Evolutionary conservation across 2,329 filamentous ascomycete genomes (phyloP).

Genomic region (Parasarocladium wereldwijsianum): DNA sequence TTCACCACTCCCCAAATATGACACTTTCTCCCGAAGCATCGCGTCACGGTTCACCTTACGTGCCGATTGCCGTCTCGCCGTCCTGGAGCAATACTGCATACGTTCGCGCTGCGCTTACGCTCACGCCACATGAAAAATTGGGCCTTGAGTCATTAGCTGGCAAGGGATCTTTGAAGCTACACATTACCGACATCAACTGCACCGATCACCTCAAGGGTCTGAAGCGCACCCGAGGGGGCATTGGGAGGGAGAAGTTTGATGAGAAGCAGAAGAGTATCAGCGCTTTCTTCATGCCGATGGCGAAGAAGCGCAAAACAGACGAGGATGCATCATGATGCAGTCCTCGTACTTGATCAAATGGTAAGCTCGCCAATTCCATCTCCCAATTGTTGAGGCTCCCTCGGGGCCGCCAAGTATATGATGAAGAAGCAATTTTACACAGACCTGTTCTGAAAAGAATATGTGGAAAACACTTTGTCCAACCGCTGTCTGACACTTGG

Average conservation of each 20-base stretch:
- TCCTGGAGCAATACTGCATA: constrained; percentile 41
- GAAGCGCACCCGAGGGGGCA: constrained; percentile 67
- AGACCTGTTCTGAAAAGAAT: constrained; percentile 66
- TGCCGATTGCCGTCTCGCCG: constrained; percentile 11
- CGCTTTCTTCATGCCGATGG: constrained; percentile 50
- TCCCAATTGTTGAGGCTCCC: background rate
- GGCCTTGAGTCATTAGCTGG: background rate
- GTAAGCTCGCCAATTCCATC: constrained; percentile 20
- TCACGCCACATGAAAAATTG: too few relatives aligned
- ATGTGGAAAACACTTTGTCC: constrained; percentile 62
- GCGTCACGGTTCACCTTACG: constrained; percentile 4
- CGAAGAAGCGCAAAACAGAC: constrained; percentile 13
- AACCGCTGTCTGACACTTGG: constrained; percentile 63
- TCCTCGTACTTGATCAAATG: constrained; percentile 10
- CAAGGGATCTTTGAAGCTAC: constrained; percentile 19
- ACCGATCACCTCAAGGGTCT: constrained; percentile 57
- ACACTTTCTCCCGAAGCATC: constrained; percentile 6
- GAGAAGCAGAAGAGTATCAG: constrained; percentile 61
- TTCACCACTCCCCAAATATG: constrained; percentile 1
- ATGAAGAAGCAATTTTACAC: constrained; percentile 60
- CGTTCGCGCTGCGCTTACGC: constrained; percentile 17
- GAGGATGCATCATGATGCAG: constrained; percentile 7
- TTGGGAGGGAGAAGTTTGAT: constrained; percentile 67
- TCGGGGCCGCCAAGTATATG: constrained; percentile 27
- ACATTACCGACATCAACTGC: constrained; percentile 50